Conservation (phyloP, 192 early-diverging fungal species). For the Coemansia sp. region DNA sequence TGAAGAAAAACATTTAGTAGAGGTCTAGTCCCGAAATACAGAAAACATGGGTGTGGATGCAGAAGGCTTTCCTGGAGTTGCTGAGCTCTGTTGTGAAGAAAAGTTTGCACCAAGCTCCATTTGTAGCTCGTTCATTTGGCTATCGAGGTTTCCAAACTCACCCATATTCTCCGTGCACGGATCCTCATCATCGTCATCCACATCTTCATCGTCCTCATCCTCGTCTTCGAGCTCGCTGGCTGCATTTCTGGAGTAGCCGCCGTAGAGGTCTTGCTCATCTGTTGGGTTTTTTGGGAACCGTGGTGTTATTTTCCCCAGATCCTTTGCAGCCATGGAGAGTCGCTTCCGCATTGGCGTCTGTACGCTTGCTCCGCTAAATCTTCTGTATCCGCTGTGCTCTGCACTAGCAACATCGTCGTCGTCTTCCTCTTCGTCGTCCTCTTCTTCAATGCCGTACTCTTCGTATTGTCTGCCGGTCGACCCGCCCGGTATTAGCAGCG, state of each 20-base stretch:
- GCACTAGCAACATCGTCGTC: conserved; percentile 9
- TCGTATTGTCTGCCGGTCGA: background rate
- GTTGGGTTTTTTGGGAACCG: conserved; percentile 26
- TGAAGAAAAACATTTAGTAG: background rate
- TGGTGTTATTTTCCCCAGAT: conserved; percentile 37
- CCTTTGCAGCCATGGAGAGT: conserved; percentile 43
- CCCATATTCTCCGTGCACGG: conserved; percentile 50
- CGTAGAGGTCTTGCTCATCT: background rate
- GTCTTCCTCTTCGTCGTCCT: conserved; percentile 8
- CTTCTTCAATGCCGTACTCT: background rate
- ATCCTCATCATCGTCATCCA: conserved; percentile 37
- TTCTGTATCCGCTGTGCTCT: background rate
- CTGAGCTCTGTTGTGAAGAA: background rate
- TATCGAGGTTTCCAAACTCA: conserved; percentile 42
- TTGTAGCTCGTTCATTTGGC: conserved; percentile 47
- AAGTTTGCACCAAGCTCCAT: conserved; percentile 28
- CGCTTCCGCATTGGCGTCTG: conserved; percentile 48
- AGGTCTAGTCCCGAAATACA: conserved; percentile 12
- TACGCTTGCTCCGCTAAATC: background rate
- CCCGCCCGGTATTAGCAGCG: conserved; percentile 4
- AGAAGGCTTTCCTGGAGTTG: background rate
- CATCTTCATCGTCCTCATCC: conserved; percentile 29
- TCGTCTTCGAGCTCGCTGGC: conserved; percentile 25
- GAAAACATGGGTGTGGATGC: conserved; percentile 9
- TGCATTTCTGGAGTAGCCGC: background rate